Conservation (phyloP, 2,329 filamentous ascomycete genomes). For the Epichloe amarillans region DNA sequence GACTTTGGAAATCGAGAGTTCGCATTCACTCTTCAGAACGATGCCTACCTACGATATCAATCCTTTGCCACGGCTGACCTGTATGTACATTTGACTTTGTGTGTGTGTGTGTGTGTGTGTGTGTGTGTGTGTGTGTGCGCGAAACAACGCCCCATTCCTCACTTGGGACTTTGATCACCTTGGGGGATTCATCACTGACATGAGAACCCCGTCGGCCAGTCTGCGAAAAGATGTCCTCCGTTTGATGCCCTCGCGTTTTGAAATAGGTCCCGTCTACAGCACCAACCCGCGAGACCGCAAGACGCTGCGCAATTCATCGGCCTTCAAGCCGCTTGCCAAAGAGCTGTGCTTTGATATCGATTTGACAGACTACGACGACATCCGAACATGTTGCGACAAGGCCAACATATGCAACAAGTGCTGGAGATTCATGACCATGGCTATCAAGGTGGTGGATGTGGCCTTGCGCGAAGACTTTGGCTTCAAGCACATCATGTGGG, state of each 20-base stretch:
- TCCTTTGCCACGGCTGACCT: conserved; percentile 43
- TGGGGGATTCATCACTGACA: conserved; percentile 1
- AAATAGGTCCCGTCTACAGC: conserved; percentile 95
- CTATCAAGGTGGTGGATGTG: conserved; percentile 81
- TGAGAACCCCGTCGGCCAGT: conserved; percentile 24
- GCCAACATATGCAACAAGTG: conserved; percentile 89
- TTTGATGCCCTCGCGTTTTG: conserved; percentile 84
- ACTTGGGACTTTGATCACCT: not conserved
- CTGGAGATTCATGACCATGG: conserved; percentile 97
- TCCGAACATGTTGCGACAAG: conserved; percentile 87
- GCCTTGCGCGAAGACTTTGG: conserved; percentile 89
- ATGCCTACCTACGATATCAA: conserved; percentile 86
- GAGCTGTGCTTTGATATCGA: conserved; percentile 99
- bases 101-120: too few species aligned
- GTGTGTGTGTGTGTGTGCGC: too few species aligned
- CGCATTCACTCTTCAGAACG: conserved; percentile 85
- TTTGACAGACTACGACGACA: conserved; percentile 95
- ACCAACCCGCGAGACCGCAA: conserved; percentile 92
- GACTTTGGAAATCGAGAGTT: conserved; percentile 94
- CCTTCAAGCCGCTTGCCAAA: conserved; percentile 80
- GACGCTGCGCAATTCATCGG: conserved; percentile 61
- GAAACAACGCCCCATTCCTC: not conserved
- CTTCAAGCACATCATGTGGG: conserved; percentile 94
- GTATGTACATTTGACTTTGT: conserved; percentile 18
- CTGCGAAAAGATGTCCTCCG: conserved; percentile 85